These are phyloP conservation scores for Cutaneotrichosporon daszewskae DNA, from an alignment of 1,284 basidiomycete species.

Conservation along the genomic window DNA sequence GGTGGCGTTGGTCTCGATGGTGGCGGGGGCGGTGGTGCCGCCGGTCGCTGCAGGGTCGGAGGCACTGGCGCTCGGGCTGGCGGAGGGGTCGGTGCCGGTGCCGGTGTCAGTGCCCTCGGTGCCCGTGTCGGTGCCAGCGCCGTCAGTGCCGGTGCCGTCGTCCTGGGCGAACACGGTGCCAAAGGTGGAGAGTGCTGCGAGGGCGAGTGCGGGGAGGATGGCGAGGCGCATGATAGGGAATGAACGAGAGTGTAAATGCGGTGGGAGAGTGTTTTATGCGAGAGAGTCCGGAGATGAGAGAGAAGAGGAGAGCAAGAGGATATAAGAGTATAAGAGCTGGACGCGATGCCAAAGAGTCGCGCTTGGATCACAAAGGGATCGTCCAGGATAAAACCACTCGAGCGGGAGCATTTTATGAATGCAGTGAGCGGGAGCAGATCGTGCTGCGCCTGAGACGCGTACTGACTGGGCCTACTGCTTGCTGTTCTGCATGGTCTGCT, in stretches of 20 bases:
- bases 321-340: background rate
- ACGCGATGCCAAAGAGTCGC: too few species aligned
- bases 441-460: too few species aligned
- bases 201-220: slow-evolving; percentile 5
- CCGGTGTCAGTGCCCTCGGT: background rate
- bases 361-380: too few species aligned
- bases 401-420: too few species aligned
- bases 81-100: background rate
- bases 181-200: slow-evolving; percentile 5
- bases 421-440: too few species aligned
- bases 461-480: too few species aligned
- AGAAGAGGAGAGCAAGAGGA: background rate
- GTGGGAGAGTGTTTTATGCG: background rate
- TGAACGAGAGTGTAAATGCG: background rate
- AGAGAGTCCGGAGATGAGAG: background rate
- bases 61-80: background rate
- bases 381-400: too few species aligned
- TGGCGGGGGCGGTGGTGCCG: background rate
- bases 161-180: slow-evolving; percentile 8
- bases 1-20: background rate
- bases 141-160: background rate
- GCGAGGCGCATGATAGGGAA: slow-evolving; percentile 1
- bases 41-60: background rate
- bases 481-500: too few species aligned
- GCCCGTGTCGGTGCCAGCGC: background rate